These are phyloP conservation scores for Cornus kousa DNA, from an alignment of 148 eudicot genomes.

Conservation along the genomic window DNA sequence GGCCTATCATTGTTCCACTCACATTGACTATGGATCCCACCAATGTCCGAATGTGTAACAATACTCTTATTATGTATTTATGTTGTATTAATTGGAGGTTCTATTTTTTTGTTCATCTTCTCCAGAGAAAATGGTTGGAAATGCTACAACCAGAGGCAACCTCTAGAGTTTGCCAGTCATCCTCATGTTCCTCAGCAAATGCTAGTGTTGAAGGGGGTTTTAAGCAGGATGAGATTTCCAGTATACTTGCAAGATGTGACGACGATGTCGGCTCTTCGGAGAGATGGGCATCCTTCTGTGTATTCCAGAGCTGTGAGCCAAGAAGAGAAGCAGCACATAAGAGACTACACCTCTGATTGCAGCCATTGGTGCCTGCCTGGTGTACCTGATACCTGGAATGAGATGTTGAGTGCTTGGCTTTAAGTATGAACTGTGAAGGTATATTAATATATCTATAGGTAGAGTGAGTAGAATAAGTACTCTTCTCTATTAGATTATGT, in stretches of 20 bases:
- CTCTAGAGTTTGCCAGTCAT: slow-evolving; percentile 46
- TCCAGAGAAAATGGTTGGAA: slow-evolving; percentile 83
- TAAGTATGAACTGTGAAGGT: slow-evolving; percentile 13
- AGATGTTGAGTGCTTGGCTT: slow-evolving; percentile 56
- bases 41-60: not conserved
- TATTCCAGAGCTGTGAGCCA: slow-evolving; percentile 41
- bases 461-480: not conserved
- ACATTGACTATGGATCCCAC: not conserved
- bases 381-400: slow-evolving; percentile 87
- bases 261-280: slow-evolving; percentile 59
- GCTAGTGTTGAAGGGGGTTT: slow-evolving; percentile 46
- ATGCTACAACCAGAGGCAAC: slow-evolving; percentile 74
- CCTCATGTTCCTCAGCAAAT: slow-evolving; percentile 55
- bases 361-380: slow-evolving; percentile 98
- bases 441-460: not conserved
- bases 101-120: not conserved
- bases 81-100: not conserved
- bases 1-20: too few species aligned
- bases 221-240: slow-evolving; percentile 66
- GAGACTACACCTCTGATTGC: slow-evolving; percentile 51
- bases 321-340: slow-evolving; percentile 32
- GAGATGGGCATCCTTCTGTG: slow-evolving; percentile 82
- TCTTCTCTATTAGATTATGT: not conserved
- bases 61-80: not conserved
- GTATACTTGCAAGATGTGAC: slow-evolving; percentile 68